Conservation (phyloP, 441 rosid genomes). For the Erodium texanum region DNA sequence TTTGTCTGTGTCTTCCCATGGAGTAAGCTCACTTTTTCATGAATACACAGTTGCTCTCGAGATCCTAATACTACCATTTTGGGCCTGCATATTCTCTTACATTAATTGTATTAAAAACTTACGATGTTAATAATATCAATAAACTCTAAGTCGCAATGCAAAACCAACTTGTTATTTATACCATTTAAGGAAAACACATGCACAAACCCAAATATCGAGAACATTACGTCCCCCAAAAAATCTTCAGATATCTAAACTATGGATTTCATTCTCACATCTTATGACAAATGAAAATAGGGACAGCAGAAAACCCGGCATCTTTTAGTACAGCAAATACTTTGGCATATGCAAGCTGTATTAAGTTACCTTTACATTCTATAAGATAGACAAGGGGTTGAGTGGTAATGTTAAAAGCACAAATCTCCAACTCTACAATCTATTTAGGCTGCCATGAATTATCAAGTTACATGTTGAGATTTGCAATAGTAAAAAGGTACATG, state of each 20-base stretch:
- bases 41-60: constrained; percentile 90
- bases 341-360: neutral
- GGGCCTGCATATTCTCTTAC: constrained; percentile 53
- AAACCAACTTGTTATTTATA: neutral
- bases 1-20: constrained; percentile 83
- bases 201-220: neutral
- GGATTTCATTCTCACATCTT: neutral
- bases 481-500: neutral
- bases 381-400: neutral
- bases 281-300: neutral
- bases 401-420: neutral
- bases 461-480: neutral
- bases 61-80: constrained; percentile 90
- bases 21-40: constrained; percentile 71
- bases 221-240: neutral
- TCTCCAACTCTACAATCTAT: neutral
- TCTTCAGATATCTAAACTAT: constrained; percentile 2
- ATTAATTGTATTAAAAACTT: constrained; percentile 12
- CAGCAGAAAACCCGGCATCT: neutral
- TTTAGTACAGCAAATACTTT: neutral
- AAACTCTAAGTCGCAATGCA: neutral
- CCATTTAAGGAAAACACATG: neutral
- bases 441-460: neutral
- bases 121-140: neutral
- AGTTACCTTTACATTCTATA: neutral